Percentiles rank a stretch among this genome's conserved stretches.
Evolutionary conservation across 306 rosid genomes (phyloP).

Genomic region (Pachyrhizus erosus): DNA sequence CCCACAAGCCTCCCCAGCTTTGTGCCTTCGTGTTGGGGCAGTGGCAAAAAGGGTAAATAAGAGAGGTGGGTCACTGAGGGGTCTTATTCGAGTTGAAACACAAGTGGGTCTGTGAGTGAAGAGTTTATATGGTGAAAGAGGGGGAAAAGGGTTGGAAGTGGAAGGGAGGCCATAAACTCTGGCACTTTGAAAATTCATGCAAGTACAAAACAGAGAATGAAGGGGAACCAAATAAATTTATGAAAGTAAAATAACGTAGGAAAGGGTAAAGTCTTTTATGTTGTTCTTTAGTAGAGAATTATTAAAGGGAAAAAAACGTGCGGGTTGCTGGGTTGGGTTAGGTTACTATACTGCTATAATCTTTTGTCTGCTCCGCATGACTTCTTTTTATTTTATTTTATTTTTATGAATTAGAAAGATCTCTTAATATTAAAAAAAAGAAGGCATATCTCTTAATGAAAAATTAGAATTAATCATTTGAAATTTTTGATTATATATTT

Average conservation of each 20-base stretch:
- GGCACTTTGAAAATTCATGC: not conserved
- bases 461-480: too few species aligned
- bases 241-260: not conserved
- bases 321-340: not conserved
- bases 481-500: too few species aligned
- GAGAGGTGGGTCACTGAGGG: not conserved
- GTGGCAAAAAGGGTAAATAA: not conserved
- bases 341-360: not conserved
- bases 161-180: slow-evolving; percentile 55
- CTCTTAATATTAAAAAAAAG: not conserved
- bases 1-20: slow-evolving; percentile 68
- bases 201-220: not conserved
- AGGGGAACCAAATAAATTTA: not conserved
- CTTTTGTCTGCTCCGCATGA: not conserved
- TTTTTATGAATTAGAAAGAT: too few species aligned
- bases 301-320: not conserved
- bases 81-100: not conserved
- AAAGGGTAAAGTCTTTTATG: not conserved
- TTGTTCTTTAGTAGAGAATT: not conserved
- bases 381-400: too few species aligned
- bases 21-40: not conserved
- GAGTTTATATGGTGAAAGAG: not conserved
- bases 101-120: not conserved
- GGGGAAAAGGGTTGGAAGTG: not conserved
- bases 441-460: too few species aligned